Evolutionary conservation across 2,329 filamentous ascomycete species (phyloP), one percentile per base, ranked within the genome.

Genomic region (Fusarium equiseti): DNA sequence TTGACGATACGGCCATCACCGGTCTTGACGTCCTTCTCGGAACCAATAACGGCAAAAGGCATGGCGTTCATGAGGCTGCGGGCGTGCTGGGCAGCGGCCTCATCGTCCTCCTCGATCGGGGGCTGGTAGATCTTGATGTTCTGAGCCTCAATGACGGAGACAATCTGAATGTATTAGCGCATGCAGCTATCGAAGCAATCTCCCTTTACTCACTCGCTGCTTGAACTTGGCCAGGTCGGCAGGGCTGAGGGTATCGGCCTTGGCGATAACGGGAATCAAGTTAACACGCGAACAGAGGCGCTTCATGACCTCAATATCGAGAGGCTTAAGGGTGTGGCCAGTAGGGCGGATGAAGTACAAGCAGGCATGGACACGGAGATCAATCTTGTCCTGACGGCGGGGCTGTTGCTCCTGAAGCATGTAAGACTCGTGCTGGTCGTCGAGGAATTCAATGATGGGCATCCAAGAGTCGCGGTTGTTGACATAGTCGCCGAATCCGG

Each of bases 381-480:
- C 96, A 78, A 99, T 99, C 90, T 98, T 99, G 88, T 99, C 96
- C 79, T 92, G 91, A 79, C 96, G 94, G 84, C 94, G 94, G 77
- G 97, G 96, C 86, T 99, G 96, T 85, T 99, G 96, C 90, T 99
- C 96, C 88, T 99, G 96, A 81, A 99, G 89, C 96, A 99, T 99
- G 85, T 99, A 99, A 40, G 96, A 99, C 88, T 99, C 96, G 83
- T 99, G 97, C 89, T 99, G 96, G 85, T 99, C 96, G 84, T 99
- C 96, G 78, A 99, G 89, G 87, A 99, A 99, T 85, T 99, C 96
- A 83, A 99, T 98, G 81, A 99, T 98, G 81, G 96, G 96, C 89
- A 97, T 97, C 96, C 96, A 99, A 71, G 96, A 98, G 84, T 99
- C 96, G 80, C 95, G 93, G 90, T 99, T 99, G 92, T 99, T 99